Base-by-base conservation (phyloP, 306 rosid genomes). In the Dryas drummondii region DNA sequence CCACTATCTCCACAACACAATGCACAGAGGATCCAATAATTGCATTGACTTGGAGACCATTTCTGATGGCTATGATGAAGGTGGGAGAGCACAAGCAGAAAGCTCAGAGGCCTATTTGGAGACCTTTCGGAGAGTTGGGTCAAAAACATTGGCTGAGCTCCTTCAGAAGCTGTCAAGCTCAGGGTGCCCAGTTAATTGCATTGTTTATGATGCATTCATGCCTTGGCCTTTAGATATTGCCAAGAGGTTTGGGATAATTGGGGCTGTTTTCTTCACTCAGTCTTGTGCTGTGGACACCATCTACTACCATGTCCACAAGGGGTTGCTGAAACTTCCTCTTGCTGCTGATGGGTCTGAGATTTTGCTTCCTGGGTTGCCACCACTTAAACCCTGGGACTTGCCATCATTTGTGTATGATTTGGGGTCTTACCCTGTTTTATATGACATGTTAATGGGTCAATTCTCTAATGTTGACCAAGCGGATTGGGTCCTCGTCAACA, bases 181-280 rank as follows among this genome's bases (percentile, higher is more conserved):
- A 2, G 15, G 10, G n/a, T 3, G 41, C 22, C 83, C 85, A 0
- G 63, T 87, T 51, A 75, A 80, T 50, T 83, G 86, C 22, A 11
- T 87, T n/a, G 75, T 87, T 2, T 89, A 89, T 66, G 91, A 89
- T 46, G 14, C 87, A 0, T 26, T 86, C 1, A 0, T 87, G 16
- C 51, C 76, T 7, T 87, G 90, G 90, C 84, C 59, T 3, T 72
- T 86, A 51, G 90, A 90, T 47, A 77, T 87, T 3, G 78, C 88
- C 45, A 90, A 77, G 78, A 78, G 76, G 11, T 83, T 82, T 73
- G 86, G 88, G 0, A 13, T 87, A 9, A 3, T 22, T 1, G 90
- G 80, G 59, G 89, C 86, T 56, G 65, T 80, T 45, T 84, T 82
- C 71, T 87, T 87, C 64, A 87, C 96, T 12, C 90, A 87, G 41